Percentiles rank a stretch among this genome's conserved stretches.
Evolutionary conservation across 106 monocot genomes (phyloP).

Genomic region (Dendrobium catenatum): DNA sequence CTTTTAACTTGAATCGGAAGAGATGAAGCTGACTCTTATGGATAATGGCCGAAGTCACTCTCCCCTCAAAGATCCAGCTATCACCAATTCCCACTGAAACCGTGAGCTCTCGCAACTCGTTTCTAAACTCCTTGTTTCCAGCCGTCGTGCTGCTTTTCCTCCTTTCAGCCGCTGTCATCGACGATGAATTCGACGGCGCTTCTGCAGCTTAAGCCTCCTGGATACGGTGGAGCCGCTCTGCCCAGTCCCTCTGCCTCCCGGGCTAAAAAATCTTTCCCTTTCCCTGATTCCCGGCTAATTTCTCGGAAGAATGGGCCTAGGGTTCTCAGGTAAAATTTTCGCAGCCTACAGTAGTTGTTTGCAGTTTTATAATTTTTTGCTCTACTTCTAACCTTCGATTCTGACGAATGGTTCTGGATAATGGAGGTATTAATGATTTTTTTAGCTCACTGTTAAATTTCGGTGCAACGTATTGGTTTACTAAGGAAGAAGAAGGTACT

Average conservation of each 20-base stretch:
- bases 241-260: not conserved
- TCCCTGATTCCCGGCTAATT: not conserved
- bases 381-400: not conserved
- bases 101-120: not conserved
- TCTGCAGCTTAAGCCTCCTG: not conserved
- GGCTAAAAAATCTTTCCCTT: not conserved
- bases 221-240: not conserved
- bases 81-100: not conserved
- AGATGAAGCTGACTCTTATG: no score
- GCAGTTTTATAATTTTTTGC: not conserved
- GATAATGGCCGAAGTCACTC: no score
- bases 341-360: not conserved
- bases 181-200: conserved; percentile 2
- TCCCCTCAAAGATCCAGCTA: no score
- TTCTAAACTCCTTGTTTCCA: not conserved
- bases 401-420: not conserved
- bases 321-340: not conserved
- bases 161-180: not conserved
- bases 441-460: not conserved
- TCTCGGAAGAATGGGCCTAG: not conserved
- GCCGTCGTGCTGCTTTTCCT: not conserved
- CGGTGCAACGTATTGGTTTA: not conserved
- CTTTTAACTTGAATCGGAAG: no score
- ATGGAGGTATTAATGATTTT: not conserved
- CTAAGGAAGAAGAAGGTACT: not conserved